phyloP scores from a whole-genome alignment of 305 asterid genomes.

The Fraxinus floribunda region DNA sequence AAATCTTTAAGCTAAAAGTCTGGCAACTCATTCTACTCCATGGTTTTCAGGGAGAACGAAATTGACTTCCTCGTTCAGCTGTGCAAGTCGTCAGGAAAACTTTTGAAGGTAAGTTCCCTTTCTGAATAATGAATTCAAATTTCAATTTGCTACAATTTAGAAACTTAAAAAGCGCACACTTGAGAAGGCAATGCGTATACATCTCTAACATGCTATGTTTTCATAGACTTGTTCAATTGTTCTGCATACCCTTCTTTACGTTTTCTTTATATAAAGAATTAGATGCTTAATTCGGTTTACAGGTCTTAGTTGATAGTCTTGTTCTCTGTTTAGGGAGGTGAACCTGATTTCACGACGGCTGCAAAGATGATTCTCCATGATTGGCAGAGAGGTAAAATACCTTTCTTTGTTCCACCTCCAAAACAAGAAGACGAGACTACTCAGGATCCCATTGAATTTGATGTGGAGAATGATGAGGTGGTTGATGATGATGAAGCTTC shows the following conservation, averaged over 20 bases:
- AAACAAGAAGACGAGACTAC: constrained; percentile 42
- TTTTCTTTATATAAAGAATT: background rate
- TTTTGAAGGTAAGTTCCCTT: constrained; percentile 58
- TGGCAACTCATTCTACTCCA: background rate
- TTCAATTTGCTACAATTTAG: background rate
- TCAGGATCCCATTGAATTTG: constrained; percentile 32
- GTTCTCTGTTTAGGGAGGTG: constrained; percentile 68
- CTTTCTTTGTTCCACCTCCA: constrained; percentile 86
- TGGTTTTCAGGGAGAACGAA: constrained; percentile 71
- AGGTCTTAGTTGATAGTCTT: background rate
- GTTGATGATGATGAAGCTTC: constrained; percentile 37
- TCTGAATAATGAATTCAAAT: background rate
- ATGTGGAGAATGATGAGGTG: constrained; percentile 22
- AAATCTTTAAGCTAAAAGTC: background rate
- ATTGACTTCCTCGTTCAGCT: constrained; percentile 83
- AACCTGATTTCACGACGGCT: constrained; percentile 82
- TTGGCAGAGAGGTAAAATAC: constrained; percentile 95
- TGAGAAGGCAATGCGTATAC: background rate
- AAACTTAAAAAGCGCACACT: background rate
- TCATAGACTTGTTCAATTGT: background rate
- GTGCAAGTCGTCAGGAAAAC: constrained; percentile 78
- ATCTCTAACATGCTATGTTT: background rate
- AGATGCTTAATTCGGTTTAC: background rate
- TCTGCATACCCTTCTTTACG: background rate
- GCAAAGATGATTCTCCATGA: constrained; percentile 94